Evolutionary conservation across 306 rosid genomes (phyloP).

Genomic region (Biancaea sappan): DNA sequence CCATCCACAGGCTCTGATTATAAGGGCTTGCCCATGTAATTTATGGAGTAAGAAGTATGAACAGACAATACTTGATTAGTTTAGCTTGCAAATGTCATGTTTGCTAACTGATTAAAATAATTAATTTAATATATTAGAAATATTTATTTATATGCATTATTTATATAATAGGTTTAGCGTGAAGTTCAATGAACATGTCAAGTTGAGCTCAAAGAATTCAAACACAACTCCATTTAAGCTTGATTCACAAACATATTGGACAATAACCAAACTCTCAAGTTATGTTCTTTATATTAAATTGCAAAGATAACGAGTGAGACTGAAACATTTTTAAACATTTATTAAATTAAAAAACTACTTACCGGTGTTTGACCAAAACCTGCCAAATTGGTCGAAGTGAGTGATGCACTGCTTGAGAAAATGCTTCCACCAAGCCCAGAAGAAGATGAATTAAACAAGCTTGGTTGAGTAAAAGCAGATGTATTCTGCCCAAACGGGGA

Average conservation of each 20-base stretch:
- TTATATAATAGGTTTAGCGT: background rate
- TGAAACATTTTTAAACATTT: background rate
- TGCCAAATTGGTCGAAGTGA: conserved; percentile 49
- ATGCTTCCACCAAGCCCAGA: conserved; percentile 60
- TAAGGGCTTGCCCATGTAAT: background rate
- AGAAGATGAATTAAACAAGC: conserved; percentile 57
- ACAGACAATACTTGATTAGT: background rate
- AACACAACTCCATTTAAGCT: background rate
- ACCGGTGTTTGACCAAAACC: conserved; percentile 68
- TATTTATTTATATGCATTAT: background rate
- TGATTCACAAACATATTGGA: background rate
- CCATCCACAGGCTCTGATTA: background rate
- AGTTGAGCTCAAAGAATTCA: background rate
- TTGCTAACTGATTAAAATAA: background rate
- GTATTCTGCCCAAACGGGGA: conserved; percentile 58
- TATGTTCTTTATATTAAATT: background rate
- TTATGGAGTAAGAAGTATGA: background rate
- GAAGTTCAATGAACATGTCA: background rate
- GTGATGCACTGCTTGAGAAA: conserved; percentile 58
- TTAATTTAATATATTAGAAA: background rate
- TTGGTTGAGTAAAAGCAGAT: conserved; percentile 44
- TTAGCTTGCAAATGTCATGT: background rate
- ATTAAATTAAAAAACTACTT: conserved; percentile 35
- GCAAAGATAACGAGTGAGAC: background rate
- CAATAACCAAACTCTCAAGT: background rate